Base-by-base conservation (phyloP, 148 eudicot species). In the Euryodendron excelsum region DNA sequence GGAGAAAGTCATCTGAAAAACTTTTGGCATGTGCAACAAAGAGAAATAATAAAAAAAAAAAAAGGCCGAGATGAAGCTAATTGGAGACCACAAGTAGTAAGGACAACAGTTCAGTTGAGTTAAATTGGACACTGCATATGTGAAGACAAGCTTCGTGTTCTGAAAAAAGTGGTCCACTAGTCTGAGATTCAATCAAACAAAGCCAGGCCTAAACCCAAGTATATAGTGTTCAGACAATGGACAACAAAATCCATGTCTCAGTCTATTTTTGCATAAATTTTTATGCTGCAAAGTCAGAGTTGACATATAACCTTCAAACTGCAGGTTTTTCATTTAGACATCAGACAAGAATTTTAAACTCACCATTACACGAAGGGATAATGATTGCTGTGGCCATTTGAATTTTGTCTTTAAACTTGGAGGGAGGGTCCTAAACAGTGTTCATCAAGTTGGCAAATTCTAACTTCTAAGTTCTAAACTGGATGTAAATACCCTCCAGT, bases 231-330 rank as follows among this genome's bases (percentile, higher is more conserved):
- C n/a, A n/a, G n/a, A n/a, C n/a, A 45, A 70, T 5, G 55, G 44
- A 47, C 33, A 70, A 23, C 58, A 47, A n/a, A 53, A 11, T 7
- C 36, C 65, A 62, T 48, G 7, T 18, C 14, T 20, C 28, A 61
- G 5, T 44, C 31, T 75, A 28, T 45, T 21, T 12, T 21, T 33
- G 13, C 47, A 45, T 44, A 2, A 65, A 45, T 14, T 27, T 62
- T 45, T 75, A 67, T 15, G 30, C 27, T 18, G 69, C 78, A 39
- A 30, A 62, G n/a, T 41, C 69, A 62, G 5, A 75, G 37, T 30
- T 75, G 37, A 1, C 14, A 74, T 15, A 71, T 23, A 58, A 62
- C 28, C 67, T 41, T 58, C 23, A 5, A 41, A 62, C 18, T 39
- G 23, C 50, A 4, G 52, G 56, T n/a, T 62, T 41, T 44, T 28